Conservation (phyloP, 2,329 filamentous ascomycete genomes). For the Aspergillus sp. region DNA sequence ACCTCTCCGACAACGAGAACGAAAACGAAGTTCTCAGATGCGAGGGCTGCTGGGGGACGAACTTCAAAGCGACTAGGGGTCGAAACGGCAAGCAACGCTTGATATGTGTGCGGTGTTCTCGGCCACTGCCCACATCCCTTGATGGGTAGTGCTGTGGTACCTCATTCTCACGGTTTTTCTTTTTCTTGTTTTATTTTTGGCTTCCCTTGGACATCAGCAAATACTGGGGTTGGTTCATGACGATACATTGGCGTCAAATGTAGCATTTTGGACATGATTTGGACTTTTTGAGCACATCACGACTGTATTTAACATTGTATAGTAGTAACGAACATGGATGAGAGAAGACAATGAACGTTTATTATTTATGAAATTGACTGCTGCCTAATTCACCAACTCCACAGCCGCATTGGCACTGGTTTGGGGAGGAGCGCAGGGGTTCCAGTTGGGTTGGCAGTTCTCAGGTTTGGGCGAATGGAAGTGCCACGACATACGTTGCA, state of each 20-base stretch:
- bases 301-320: conserved; percentile 4
- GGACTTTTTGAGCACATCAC: neutral
- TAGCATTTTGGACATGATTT: neutral
- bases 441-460: too few species aligned
- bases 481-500: too few species aligned
- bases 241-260: conserved; percentile 1
- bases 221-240: neutral
- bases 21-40: conserved; percentile 56
- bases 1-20: conserved; percentile 44
- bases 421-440: too few species aligned
- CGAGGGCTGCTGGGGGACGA: conserved; percentile 58
- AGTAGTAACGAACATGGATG: conserved; percentile 1
- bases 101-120: conserved; percentile 59
- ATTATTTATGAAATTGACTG: neutral
- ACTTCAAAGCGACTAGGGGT: conserved; percentile 62
- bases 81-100: conserved; percentile 55
- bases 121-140: conserved; percentile 18
- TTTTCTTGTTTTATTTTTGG: neutral
- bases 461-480: too few species aligned
- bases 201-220: neutral
- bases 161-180: neutral
- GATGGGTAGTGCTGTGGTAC: neutral
- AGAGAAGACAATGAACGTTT: neutral
- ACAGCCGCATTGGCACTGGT: neutral
- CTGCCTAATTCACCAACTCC: neutral